Conservation (phyloP, 495 filamentous ascomycete species). For the Aspergillus carlsbadensis region DNA sequence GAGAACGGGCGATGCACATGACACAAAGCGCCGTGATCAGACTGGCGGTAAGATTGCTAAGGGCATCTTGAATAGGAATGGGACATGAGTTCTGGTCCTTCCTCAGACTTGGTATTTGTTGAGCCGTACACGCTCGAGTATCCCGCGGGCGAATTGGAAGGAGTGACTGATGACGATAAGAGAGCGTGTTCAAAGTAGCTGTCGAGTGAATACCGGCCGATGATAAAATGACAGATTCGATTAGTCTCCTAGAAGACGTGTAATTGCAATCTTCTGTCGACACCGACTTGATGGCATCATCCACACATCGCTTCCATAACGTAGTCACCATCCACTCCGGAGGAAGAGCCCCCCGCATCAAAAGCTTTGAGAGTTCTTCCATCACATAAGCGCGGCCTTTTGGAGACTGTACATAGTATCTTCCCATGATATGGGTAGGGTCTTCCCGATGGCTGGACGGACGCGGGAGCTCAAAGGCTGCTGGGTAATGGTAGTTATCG, state of each 20-base stretch:
- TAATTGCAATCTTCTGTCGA: constrained; percentile 36
- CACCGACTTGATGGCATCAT: constrained; percentile 41
- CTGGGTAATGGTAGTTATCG: constrained; percentile 29
- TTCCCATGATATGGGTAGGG: constrained; percentile 32
- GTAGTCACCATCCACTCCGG: constrained; percentile 50
- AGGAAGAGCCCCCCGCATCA: constrained; percentile 37
- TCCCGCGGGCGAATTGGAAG: constrained; percentile 6
- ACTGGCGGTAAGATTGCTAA: constrained; percentile 45
- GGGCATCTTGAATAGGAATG: constrained; percentile 41
- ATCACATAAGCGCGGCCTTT: constrained; percentile 36
- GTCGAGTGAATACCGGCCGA: constrained; percentile 23
- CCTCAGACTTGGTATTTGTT: background rate
- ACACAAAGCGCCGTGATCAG: constrained; percentile 42
- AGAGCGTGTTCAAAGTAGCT: background rate
- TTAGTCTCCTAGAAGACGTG: constrained; percentile 34
- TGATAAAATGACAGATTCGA: constrained; percentile 41
- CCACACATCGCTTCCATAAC: constrained; percentile 44
- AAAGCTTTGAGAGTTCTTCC: constrained; percentile 38
- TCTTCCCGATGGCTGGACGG: constrained; percentile 21
- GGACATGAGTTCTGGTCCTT: constrained; percentile 28
- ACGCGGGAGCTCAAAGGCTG: constrained; percentile 28
- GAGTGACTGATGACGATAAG: background rate
- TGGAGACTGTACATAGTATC: constrained; percentile 25
- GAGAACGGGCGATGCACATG: constrained; percentile 42
- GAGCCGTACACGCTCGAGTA: constrained; percentile 21